Percentiles rank a stretch among this genome's conserved stretches.
Conservation (phyloP, 352 stramenopile species). For the Globisporangium sylvaticum region DNA sequence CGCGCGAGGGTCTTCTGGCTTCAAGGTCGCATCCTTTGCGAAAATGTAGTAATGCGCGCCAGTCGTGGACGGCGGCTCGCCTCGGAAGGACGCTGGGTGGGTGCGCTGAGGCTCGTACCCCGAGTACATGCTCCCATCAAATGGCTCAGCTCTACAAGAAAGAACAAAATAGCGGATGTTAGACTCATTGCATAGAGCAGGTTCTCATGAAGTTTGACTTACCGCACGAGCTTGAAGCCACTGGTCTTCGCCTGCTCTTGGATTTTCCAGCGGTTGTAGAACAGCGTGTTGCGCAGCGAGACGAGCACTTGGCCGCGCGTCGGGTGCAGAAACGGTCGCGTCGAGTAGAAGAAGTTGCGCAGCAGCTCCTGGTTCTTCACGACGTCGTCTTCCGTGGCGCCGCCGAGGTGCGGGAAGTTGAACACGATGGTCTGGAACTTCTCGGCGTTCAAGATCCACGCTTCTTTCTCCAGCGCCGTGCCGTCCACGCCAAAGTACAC, state of each 20-base stretch:
- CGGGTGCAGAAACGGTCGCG: constrained; percentile 50
- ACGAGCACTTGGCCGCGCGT: constrained; percentile 67
- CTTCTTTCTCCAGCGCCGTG: constrained; percentile 54
- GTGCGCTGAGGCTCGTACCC: constrained; percentile 77
- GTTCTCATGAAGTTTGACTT: too few relatives aligned
- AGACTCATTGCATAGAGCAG: too few relatives aligned
- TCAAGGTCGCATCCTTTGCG: constrained; percentile 29
- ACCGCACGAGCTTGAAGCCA: constrained; percentile 70
- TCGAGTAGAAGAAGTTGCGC: constrained; percentile 71
- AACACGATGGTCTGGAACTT: constrained; percentile 76
- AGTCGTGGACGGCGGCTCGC: constrained; percentile 65
- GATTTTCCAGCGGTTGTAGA: constrained; percentile 85
- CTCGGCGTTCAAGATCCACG: constrained; percentile 36
- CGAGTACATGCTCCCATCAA: constrained; percentile 63
- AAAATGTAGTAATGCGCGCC: constrained; percentile 75
- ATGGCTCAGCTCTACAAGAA: constrained; percentile 45
- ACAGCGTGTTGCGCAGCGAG: constrained; percentile 68
- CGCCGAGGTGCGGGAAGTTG: constrained; percentile 86
- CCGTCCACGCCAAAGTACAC: constrained; percentile 71
- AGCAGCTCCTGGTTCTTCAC: constrained; percentile 80
- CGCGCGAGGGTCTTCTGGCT: constrained; percentile 27
- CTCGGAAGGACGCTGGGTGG: constrained; percentile 66
- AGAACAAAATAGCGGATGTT: background rate
- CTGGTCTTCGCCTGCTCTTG: constrained; percentile 56
- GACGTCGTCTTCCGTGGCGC: constrained; percentile 77